These are phyloP conservation scores for Penicillium canescens DNA, from an alignment of 495 filamentous ascomycete species.

Conservation along the genomic window DNA sequence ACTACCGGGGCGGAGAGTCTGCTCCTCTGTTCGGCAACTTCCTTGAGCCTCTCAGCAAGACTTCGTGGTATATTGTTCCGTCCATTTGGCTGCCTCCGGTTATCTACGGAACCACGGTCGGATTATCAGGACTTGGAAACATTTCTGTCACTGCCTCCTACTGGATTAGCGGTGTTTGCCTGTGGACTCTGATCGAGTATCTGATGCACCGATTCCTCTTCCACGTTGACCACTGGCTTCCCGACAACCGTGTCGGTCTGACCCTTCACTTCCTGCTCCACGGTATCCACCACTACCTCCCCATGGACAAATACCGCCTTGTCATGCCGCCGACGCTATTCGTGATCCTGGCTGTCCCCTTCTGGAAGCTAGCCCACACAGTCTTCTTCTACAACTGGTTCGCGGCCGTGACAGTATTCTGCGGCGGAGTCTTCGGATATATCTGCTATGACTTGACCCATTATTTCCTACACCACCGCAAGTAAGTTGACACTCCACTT, in stretches of 20 bases:
- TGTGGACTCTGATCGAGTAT: constrained; percentile 95
- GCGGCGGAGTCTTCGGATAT: constrained; percentile 93
- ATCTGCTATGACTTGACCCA: constrained; percentile 96
- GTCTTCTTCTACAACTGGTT: constrained; percentile 87
- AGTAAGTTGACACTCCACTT: constrained; percentile 48
- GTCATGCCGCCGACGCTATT: constrained; percentile 98
- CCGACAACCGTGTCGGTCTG: constrained; percentile 86
- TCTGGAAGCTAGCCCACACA: constrained; percentile 88
- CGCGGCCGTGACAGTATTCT: constrained; percentile 73
- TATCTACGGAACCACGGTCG: constrained; percentile 71
- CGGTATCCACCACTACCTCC: constrained; percentile 96
- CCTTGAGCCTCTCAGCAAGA: constrained; percentile 90
- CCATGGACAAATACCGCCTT: constrained; percentile 95
- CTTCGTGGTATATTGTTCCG: constrained; percentile 89
- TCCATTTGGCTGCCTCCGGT: constrained; percentile 81
- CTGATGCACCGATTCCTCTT: constrained; percentile 88
- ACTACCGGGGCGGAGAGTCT: constrained; percentile 89
- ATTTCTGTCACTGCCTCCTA: constrained; percentile 46
- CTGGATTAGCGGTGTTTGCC: constrained; percentile 63
- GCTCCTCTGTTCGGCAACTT: constrained; percentile 98
- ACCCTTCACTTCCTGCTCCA: constrained; percentile 93
- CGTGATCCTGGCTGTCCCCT: constrained; percentile 77
- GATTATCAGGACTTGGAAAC: constrained; percentile 56
- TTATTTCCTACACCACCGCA: constrained; percentile 98
- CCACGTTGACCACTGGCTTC: constrained; percentile 88